Conservation (phyloP, 768 basidiomycete genomes). For the Gloeopeniophorella convolvens region DNA sequence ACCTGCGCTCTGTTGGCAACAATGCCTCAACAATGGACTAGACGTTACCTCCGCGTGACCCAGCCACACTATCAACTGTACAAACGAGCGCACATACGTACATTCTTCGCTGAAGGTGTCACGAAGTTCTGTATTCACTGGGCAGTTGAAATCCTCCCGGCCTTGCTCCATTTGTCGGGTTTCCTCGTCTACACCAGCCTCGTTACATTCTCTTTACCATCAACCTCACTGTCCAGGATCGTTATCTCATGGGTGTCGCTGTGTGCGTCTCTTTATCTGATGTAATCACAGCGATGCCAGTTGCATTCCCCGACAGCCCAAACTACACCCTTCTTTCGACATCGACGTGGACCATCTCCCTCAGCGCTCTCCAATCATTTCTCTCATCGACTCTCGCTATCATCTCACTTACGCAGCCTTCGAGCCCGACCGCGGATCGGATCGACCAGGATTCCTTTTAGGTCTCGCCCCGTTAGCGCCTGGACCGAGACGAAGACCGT, state of each 20-base stretch:
- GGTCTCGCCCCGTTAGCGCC: no score
- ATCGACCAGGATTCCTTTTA: no score
- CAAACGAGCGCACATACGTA: neutral
- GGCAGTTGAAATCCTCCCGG: neutral
- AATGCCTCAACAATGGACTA: neutral
- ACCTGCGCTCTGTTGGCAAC: neutral
- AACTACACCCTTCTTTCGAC: neutral
- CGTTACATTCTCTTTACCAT: neutral
- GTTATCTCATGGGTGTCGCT: neutral
- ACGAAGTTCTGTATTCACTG: neutral
- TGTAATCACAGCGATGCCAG: neutral
- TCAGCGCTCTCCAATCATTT: no score
- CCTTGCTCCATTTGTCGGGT: no score
- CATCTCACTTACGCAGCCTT: no score
- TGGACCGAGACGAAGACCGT: no score
- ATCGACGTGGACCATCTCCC: neutral
- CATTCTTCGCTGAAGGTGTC: neutral
- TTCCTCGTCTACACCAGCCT: neutral
- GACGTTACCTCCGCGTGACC: neutral
- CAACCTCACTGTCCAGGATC: neutral
- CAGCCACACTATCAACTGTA: neutral
- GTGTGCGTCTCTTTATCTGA: neutral
- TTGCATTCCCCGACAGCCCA: neutral
- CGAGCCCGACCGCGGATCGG: no score
- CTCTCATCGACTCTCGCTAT: no score